These are phyloP conservation scores for Rhizopogon vulgaris DNA, from an alignment of 768 basidiomycete genomes.

Conservation along the genomic window DNA sequence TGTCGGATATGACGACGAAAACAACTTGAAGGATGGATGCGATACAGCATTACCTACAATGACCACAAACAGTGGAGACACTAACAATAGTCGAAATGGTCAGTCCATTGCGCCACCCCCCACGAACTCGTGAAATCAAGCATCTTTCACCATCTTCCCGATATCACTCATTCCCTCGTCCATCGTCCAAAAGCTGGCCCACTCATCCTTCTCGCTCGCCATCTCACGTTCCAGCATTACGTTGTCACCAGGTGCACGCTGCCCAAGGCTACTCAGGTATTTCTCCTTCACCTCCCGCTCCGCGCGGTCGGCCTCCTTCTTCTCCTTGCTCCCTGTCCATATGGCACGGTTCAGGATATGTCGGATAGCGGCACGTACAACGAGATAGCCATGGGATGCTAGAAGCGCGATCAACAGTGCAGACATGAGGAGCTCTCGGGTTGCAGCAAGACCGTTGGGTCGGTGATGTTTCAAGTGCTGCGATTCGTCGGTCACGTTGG, in stretches of 20 bases:
- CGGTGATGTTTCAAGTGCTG: conserved; percentile 11
- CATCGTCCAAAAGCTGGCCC: conserved; percentile 55
- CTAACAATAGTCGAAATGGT: neutral
- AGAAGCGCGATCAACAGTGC: conserved; percentile 70
- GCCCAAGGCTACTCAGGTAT: conserved; percentile 29
- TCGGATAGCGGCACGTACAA: conserved; percentile 55
- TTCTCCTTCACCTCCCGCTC: conserved; percentile 49
- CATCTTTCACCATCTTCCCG: conserved; percentile 57
- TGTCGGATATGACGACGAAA: too few species aligned
- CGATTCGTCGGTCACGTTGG: conserved; percentile 1
- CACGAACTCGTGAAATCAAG: conserved; percentile 16
- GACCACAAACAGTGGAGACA: too few species aligned
- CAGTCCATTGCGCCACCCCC: neutral
- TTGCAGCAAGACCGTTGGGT: conserved; percentile 28
- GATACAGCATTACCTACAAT: neutral
- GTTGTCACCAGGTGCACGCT: conserved; percentile 10
- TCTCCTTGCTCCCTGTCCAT: conserved; percentile 72
- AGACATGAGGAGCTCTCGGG: conserved; percentile 48
- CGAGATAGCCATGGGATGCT: conserved; percentile 82
- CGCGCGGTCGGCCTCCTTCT: conserved; percentile 46
- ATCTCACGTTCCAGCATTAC: conserved; percentile 6
- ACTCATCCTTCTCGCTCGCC: conserved; percentile 15
- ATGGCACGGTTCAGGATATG: conserved; percentile 69
- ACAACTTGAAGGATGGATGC: too few species aligned
- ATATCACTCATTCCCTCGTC: conserved; percentile 78